Percentiles rank a stretch among this genome's conserved stretches.
phyloP scores from a whole-genome alignment of 2,329 filamentous ascomycete genomes.

The Fonsecaea erecta region DNA sequence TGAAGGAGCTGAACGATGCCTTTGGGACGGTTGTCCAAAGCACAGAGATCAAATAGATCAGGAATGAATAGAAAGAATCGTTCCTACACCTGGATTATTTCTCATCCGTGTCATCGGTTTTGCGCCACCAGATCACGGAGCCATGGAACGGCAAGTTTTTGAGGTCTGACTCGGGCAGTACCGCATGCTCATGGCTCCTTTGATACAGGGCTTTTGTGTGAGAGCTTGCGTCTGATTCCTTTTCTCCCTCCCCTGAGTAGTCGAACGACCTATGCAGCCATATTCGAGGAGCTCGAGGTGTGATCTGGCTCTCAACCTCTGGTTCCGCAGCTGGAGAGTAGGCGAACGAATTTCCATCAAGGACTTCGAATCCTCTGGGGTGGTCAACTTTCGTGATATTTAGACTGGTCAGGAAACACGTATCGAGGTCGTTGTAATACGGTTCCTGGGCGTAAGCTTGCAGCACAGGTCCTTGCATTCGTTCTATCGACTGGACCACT shows the following conservation, averaged over 20 bases:
- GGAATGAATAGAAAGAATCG: not conserved
- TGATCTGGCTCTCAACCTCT: constrained; percentile 25
- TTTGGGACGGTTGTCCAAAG: constrained; percentile 66
- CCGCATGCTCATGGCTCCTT: not conserved
- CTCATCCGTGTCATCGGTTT: not conserved
- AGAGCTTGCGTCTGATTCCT: not conserved
- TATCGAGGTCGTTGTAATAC: constrained; percentile 55
- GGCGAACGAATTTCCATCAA: constrained; percentile 58
- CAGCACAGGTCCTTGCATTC: constrained; percentile 10
- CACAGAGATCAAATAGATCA: constrained; percentile 46
- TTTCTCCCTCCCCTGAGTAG: not conserved
- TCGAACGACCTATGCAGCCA: constrained; percentile 28
- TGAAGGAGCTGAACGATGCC: constrained; percentile 66
- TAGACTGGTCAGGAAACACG: constrained; percentile 43
- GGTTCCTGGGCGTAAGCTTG: constrained; percentile 58
- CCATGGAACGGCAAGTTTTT: constrained; percentile 30
- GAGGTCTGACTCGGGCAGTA: constrained; percentile 20
- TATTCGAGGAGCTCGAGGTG: constrained; percentile 18
- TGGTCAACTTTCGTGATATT: constrained; percentile 48
- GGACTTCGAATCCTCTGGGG: constrained; percentile 58
- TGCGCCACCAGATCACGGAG: constrained; percentile 26
- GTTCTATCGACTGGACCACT: constrained; percentile 16
- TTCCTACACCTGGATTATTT: not conserved
- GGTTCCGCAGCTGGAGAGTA: constrained; percentile 64
- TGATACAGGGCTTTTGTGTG: constrained; percentile 6